A percentile compares a stretch with the other conserved stretches of the same genome.
Conservation (phyloP, 2,329 filamentous ascomycete species). For the Catunica adiposa region DNA sequence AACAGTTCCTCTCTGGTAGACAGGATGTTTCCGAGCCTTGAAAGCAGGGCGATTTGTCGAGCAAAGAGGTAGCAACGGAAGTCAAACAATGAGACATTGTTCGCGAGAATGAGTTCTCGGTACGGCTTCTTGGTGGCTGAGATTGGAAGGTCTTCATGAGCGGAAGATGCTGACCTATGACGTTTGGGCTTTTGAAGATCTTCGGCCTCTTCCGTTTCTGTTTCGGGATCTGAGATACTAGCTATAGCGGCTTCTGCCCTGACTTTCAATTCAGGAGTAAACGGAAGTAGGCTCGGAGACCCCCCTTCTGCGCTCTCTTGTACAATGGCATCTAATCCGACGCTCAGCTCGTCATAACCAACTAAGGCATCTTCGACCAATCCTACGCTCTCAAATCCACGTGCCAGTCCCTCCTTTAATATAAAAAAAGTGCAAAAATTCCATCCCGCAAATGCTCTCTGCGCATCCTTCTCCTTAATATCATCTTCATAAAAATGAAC, state of each 20-base stretch:
- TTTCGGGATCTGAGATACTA: slow-evolving; percentile 22
- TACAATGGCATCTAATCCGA: slow-evolving; percentile 70
- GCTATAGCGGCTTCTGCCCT: slow-evolving; percentile 27
- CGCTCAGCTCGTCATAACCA: slow-evolving; percentile 83
- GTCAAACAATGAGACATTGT: slow-evolving; percentile 91
- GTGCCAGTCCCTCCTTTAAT: slow-evolving; percentile 82
- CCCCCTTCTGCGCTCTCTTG: slow-evolving; percentile 50
- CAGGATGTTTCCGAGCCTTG: slow-evolving; percentile 63
- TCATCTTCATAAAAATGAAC: slow-evolving; percentile 95
- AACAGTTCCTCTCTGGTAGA: slow-evolving; percentile 46
- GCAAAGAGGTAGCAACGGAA: slow-evolving; percentile 90
- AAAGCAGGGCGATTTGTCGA: slow-evolving; percentile 65
- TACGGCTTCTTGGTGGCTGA: slow-evolving; percentile 61
- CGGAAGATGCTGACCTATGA: not conserved
- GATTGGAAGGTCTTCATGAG: slow-evolving; percentile 36
- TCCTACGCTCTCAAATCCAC: slow-evolving; percentile 90
- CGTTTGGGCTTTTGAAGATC: too few relatives aligned
- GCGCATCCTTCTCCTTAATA: slow-evolving; percentile 82
- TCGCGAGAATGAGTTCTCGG: slow-evolving; percentile 78
- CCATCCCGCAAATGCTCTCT: slow-evolving; percentile 80
- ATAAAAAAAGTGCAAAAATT: slow-evolving; percentile 99
- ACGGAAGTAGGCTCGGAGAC: slow-evolving; percentile 46
- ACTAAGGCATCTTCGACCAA: slow-evolving; percentile 88
- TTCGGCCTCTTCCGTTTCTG: slow-evolving; percentile 28
- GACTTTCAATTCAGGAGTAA: slow-evolving; percentile 56